Evolutionary conservation across 805 yeast species (phyloP).

Genomic region (Wickerhamiella shivajii): DNA sequence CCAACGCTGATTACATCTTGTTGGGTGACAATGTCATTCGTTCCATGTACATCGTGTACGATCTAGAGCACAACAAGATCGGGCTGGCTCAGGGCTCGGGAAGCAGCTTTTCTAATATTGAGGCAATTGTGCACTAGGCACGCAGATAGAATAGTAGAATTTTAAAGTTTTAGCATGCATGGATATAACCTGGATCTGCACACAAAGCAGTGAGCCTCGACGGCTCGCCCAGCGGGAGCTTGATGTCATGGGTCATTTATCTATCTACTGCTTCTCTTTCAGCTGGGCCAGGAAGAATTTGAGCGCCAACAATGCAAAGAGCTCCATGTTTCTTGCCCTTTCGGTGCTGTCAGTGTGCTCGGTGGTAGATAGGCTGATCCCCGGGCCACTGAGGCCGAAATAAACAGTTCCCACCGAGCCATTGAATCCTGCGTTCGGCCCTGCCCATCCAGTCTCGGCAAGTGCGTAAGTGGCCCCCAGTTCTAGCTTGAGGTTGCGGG

Average conservation of each 20-base stretch:
- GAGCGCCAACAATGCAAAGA: slow-evolving; percentile 56
- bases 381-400: slow-evolving; percentile 56
- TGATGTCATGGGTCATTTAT: too few species aligned
- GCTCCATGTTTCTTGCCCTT: slow-evolving; percentile 57
- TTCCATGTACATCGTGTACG: slow-evolving; percentile 47
- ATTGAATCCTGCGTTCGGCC: slow-evolving; percentile 39
- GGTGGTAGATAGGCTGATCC: slow-evolving; percentile 35
- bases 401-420: slow-evolving; percentile 44
- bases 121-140: too few species aligned
- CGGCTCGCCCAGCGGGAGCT: too few species aligned
- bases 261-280: too few species aligned
- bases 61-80: slow-evolving; percentile 39
- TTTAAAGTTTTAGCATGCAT: too few species aligned
- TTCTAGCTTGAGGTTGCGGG: slow-evolving; percentile 65
- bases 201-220: too few species aligned
- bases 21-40: slow-evolving; percentile 53
- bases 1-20: slow-evolving; percentile 26
- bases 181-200: too few species aligned
- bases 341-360: slow-evolving; percentile 34
- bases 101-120: too few species aligned
- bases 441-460: slow-evolving; percentile 82
- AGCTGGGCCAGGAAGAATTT: slow-evolving; percentile 42
- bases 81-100: slow-evolving; percentile 38
- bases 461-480: slow-evolving; percentile 70
- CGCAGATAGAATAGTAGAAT: too few species aligned